A percentile compares a stretch with the other conserved stretches of the same genome.
phyloP scores from a whole-genome alignment of 352 stramenopile species.

The Phytophthora nicotianae region DNA sequence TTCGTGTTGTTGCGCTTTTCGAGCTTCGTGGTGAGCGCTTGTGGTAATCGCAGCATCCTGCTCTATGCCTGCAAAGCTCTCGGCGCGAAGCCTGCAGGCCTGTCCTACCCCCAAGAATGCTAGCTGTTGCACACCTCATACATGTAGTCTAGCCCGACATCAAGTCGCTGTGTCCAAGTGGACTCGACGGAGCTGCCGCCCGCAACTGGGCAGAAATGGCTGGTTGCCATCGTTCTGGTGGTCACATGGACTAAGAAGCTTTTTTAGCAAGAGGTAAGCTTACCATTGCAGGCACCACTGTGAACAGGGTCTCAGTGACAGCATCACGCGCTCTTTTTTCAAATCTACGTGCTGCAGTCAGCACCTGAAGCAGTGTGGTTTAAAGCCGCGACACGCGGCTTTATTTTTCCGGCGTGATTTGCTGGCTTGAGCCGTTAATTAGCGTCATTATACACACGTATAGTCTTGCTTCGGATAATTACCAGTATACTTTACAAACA shows the following conservation, averaged over 20 bases:
- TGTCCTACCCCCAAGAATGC: conserved; percentile 18
- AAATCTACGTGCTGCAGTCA: conserved; percentile 7
- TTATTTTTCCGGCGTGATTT: too few species aligned
- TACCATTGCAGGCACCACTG: neutral
- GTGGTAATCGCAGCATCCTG: conserved; percentile 10
- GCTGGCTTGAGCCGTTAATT: too few species aligned
- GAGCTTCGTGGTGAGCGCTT: conserved; percentile 20
- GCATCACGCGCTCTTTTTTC: neutral
- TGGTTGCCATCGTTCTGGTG: conserved; percentile 12
- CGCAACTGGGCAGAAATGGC: conserved; percentile 23
- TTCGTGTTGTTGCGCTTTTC: conserved; percentile 5
- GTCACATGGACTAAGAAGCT: conserved; percentile 6
- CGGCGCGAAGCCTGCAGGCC: conserved; percentile 8
- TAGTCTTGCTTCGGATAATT: too few species aligned
- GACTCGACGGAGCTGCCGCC: conserved; percentile 4
- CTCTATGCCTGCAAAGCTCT: conserved; percentile 22
- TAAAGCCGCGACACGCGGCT: too few species aligned
- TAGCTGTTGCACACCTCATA: neutral
- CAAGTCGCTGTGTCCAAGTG: conserved; percentile 8
- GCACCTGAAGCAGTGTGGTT: too few species aligned
- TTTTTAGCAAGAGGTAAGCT: neutral
- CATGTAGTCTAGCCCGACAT: neutral
- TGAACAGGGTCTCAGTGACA: neutral
- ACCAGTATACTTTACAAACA: too few species aligned
- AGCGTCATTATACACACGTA: too few species aligned